Evolutionary conservation across 2,329 filamentous ascomycete species (phyloP), one percentile per base, ranked within the genome.

Genomic region (Cladosporium phlei): DNA sequence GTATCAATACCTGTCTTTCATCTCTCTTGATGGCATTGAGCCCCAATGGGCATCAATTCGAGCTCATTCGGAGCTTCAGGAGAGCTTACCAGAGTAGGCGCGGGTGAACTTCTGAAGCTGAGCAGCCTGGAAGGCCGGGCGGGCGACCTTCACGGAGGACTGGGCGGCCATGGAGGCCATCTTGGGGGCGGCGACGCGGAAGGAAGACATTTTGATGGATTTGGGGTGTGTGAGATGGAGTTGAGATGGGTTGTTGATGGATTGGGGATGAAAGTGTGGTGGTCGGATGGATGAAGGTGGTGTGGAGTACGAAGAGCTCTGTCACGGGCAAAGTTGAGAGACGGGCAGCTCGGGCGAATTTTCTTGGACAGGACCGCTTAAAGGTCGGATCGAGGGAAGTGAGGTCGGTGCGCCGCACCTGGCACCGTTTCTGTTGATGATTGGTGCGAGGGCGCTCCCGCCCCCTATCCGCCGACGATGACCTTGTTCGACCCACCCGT

Each of bases 61-160:
- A 51, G 53, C 49, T 50, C 33, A 7, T 42, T 28, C 27, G 21
- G 47, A 48, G 39, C 47, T 47, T 52, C 52, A 24, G 48, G 42
- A 45, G 42, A 45, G 42, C 79, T 76, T 81, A 86, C 83, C 81
- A 67, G 80, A 77, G 75, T 85, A 81, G 74, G 83, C 83, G 72
- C 85, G 85, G 78, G 85, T 52, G 59, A 63, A 59, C 58, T 63
- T 86, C 75, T 83, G 78, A 70, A 76, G 76, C 57, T 63, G 59
- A 55, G 58, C 55, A 47, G 57, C 54, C 58, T 63, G 59, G 55
- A 64, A 59, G 70, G 82, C 82, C 74, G 85, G 84, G 72, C 85
- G 85, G 72, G 84, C 84, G 72, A 82, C 83, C 82, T 85, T 86
- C 74, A 77, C 73, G 70, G 82, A 80, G 80, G 85, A 84, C 74